A percentile compares a stretch with the other conserved stretches of the same genome.
Conservation (phyloP, 2,329 filamentous ascomycete genomes). For the Colletotrichum horii region DNA sequence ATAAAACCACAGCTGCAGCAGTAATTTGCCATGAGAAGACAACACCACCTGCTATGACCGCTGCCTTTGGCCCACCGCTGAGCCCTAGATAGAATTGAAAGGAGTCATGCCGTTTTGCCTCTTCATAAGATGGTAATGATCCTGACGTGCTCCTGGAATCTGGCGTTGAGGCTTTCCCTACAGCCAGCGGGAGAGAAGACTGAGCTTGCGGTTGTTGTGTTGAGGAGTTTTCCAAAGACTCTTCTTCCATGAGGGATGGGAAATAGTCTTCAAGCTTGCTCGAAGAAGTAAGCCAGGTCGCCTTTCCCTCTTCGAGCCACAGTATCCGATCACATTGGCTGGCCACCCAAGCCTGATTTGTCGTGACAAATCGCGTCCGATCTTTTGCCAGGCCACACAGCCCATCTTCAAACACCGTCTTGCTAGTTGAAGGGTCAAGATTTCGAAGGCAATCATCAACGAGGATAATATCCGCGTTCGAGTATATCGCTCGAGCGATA, state of each 20-base stretch:
- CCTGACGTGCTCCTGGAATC: neutral
- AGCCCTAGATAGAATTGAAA: neutral
- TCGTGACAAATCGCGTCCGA: neutral
- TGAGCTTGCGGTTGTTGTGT: neutral
- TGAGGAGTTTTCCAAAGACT: neutral
- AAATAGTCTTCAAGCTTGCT: neutral
- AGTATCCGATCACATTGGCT: neutral
- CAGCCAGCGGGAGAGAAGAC: neutral
- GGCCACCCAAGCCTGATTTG: neutral
- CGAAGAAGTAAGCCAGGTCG: neutral
- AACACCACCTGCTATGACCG: neutral
- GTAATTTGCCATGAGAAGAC: neutral
- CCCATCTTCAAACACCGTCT: neutral
- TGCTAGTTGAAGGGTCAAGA: neutral
- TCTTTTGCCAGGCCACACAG: neutral
- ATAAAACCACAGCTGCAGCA: neutral
- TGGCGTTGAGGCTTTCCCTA: neutral
- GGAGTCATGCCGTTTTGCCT: neutral
- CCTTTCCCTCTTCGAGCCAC: neutral
- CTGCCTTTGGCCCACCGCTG: neutral
- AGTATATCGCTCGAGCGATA: conserved; percentile 75
- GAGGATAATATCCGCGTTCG: neutral
- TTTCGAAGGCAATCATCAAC: neutral
- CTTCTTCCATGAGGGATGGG: neutral
- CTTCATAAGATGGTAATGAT: neutral